Evolutionary conservation across 371 early-diverging fungal genomes (phyloP), one percentile per base, ranked within the genome.

Genomic region (Apophysomyces ossiformis): DNA sequence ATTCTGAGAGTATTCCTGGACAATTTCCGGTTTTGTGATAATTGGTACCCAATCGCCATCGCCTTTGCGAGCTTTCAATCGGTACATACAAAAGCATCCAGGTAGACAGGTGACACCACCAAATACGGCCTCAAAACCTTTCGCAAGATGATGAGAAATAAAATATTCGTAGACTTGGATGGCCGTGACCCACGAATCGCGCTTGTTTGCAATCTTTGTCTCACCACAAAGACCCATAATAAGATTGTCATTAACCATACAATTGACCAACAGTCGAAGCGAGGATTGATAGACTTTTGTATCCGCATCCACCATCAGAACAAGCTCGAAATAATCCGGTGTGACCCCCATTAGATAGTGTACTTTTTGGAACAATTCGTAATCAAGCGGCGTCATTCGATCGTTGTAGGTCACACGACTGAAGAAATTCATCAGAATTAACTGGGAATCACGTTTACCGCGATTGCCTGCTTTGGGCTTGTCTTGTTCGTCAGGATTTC

Each of bases 91-190:
- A 83, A 96, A 96, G 71, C 96, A 96, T 44, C 98, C 96, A 11
- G 96, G 97, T 32, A 98, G 79, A 83, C 98, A 98, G 18, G 96
- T 98, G 12, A 98, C 97, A 85, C 95, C 95, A 72, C 97, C 98
- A 88, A 97, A 98, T 41, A 97, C 90, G 5, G 91, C 89, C 78
- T 98, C 97, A 79, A 98, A 97, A 0, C 93, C 92, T 78, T 97
- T 97, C 54, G 88, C 89, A 37, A 96, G 81, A 73, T 98, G 96
- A 77, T 98, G 98, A 16, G 92, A 92, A 47, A 96, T 95, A 71
- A 93, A 98, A 82, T 97, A 98, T 78, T 98, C 98, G 75, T 93
- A 98, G 3, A 98, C 98, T 69, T 98, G 98, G 61, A 96, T 96
- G 35, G 87, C 90, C 0, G 95, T 93, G 6, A 95, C 96, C 96